Evolutionary conservation across 768 basidiomycete species (phyloP).

Genomic region (Suillus brevipes): DNA sequence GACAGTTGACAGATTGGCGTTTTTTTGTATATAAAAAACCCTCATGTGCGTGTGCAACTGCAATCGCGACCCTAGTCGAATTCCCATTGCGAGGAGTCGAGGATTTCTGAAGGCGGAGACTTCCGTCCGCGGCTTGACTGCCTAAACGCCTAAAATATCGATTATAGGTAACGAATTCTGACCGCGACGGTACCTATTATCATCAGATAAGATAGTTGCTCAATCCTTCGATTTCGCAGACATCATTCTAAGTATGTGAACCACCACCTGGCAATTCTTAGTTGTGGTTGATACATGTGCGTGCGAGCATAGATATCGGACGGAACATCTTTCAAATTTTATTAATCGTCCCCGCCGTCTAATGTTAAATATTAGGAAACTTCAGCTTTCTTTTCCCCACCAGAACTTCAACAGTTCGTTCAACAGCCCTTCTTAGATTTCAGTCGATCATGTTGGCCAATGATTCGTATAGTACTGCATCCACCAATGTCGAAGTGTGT

Average conservation of each 20-base stretch:
- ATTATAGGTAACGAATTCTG: neutral
- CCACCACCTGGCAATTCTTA: neutral
- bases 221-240: conserved; percentile 1
- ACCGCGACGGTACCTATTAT: neutral
- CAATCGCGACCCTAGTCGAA: neutral
- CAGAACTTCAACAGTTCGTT: conserved; percentile 18
- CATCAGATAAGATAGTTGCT: conserved; percentile 14
- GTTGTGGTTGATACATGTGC: neutral
- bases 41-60: conserved; percentile 12
- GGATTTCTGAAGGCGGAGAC: neutral
- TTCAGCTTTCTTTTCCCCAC: neutral
- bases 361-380: conserved; percentile 2
- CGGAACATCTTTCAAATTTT: conserved; percentile 3
- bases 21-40: neutral
- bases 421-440: neutral
- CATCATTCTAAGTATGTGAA: conserved; percentile 6
- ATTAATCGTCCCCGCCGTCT: neutral
- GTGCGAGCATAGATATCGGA: conserved; percentile 13
- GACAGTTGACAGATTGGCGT: conserved; percentile 1
- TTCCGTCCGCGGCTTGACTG: neutral
- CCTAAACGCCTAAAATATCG: conserved; percentile 8
- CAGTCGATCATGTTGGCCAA: conserved; percentile 21
- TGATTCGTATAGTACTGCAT: conserved; percentile 25
- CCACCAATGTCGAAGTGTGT: conserved; percentile 27
- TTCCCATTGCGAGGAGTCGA: conserved; percentile 2